phyloP scores from a whole-genome alignment of 2,329 filamentous ascomycete genomes.

The Shiraia sp. region DNA sequence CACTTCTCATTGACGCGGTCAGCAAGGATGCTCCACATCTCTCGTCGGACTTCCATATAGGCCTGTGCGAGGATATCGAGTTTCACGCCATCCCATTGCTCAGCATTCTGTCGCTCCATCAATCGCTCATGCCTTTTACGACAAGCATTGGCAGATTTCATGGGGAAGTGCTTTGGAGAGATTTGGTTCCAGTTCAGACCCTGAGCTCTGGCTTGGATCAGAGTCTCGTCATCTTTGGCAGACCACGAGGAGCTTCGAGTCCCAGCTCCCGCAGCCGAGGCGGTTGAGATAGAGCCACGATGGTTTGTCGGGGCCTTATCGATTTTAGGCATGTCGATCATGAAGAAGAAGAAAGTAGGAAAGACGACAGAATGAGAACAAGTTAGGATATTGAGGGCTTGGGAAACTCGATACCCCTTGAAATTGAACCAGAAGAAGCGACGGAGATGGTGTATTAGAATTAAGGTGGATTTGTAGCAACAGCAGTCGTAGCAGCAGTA shows the following conservation, averaged over 20 bases:
- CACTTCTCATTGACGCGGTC: constrained; percentile 61
- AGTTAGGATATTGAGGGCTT: constrained; percentile 12
- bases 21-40: constrained; percentile 80
- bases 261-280: constrained; percentile 33
- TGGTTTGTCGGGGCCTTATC: constrained; percentile 37
- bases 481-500: constrained; percentile 34
- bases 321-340: constrained; percentile 53
- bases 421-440: constrained; percentile 26
- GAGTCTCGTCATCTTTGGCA: constrained; percentile 71
- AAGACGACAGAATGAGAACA: constrained; percentile 13
- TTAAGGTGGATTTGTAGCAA: constrained; percentile 28
- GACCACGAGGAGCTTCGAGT: constrained; percentile 64
- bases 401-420: constrained; percentile 18
- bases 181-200: constrained; percentile 86
- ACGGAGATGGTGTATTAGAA: constrained; percentile 35
- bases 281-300: constrained; percentile 37
- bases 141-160: constrained; percentile 79
- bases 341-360: constrained; percentile 14
- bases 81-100: constrained; percentile 79
- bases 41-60: constrained; percentile 77
- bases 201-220: constrained; percentile 71
- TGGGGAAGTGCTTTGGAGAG: constrained; percentile 73
- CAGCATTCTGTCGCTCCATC: constrained; percentile 72
- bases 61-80: constrained; percentile 74
- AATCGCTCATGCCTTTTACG: constrained; percentile 86